Evolutionary conservation across 2,329 filamentous ascomycete species (phyloP).

Genomic region (Epichloe baconii): DNA sequence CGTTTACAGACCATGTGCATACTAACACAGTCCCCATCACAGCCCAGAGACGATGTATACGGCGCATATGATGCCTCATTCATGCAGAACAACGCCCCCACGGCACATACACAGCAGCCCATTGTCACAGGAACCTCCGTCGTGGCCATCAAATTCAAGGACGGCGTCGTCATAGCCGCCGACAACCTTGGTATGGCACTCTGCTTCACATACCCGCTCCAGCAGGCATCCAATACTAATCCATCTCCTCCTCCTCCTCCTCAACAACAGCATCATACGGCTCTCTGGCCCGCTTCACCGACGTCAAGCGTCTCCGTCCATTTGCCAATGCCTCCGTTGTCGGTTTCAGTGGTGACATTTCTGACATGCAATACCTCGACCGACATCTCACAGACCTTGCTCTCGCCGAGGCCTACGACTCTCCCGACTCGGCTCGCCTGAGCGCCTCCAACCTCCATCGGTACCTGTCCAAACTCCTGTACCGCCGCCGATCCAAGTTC

Average conservation of each 20-base stretch:
- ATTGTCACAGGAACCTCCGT: conserved; percentile 96
- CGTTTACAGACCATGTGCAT: conserved; percentile 3
- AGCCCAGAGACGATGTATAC: conserved; percentile 97
- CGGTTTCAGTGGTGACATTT: conserved; percentile 93
- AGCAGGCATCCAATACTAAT: not conserved
- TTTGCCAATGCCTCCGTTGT: conserved; percentile 78
- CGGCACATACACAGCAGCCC: conserved; percentile 79
- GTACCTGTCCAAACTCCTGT: conserved; percentile 92
- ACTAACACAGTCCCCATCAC: conserved; percentile 8
- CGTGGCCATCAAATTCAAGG: conserved; percentile 87
- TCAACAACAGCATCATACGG: conserved; percentile 72
- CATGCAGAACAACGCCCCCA: conserved; percentile 58
- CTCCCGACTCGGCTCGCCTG: conserved; percentile 36
- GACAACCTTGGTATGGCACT: conserved; percentile 70
- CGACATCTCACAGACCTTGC: conserved; percentile 76
- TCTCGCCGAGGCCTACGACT: conserved; percentile 75
- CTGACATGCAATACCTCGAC: conserved; percentile 98
- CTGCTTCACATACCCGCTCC: not conserved
- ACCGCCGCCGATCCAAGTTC: conserved; percentile 88
- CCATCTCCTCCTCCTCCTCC: not conserved
- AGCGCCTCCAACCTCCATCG: conserved; percentile 92
- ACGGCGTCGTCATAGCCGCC: conserved; percentile 89
- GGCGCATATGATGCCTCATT: conserved; percentile 83
- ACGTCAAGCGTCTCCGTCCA: conserved; percentile 85
- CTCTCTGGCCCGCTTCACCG: conserved; percentile 88